Conservation (phyloP, 2,329 filamentous ascomycete genomes). For the Claviceps pusilla region DNA sequence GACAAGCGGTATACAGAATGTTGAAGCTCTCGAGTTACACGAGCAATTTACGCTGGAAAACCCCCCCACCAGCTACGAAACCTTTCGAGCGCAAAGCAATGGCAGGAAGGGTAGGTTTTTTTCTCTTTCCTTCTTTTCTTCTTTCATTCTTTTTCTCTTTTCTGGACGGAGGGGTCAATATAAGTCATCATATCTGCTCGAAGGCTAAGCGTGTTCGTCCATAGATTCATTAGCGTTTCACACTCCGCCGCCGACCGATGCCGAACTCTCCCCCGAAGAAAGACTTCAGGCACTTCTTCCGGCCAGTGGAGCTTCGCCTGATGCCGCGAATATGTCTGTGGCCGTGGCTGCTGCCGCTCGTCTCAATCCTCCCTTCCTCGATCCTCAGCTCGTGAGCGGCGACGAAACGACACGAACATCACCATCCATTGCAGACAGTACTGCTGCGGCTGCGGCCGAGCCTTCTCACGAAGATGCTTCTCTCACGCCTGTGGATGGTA, state of each 20-base stretch:
- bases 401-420: slow-evolving; percentile 17
- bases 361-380: slow-evolving; percentile 38
- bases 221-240: slow-evolving; percentile 9
- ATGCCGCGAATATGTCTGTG: slow-evolving; percentile 37
- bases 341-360: slow-evolving; percentile 42
- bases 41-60: slow-evolving; percentile 46
- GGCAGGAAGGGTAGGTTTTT: slow-evolving; percentile 12
- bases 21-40: slow-evolving; percentile 36
- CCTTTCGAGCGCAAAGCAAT: slow-evolving; percentile 10
- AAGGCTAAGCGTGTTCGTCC: not conserved
- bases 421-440: slow-evolving; percentile 10
- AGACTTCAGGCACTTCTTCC: slow-evolving; percentile 33
- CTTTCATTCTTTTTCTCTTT: not conserved
- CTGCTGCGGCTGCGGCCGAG: slow-evolving; percentile 10
- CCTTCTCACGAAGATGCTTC: slow-evolving; percentile 9
- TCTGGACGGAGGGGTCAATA: not conserved
- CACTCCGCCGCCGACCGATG: slow-evolving; percentile 12
- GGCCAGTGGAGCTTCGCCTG: slow-evolving; percentile 21
- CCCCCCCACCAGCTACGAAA: slow-evolving; percentile 35
- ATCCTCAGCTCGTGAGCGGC: slow-evolving; percentile 30
- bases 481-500: slow-evolving; percentile 8
- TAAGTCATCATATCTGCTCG: not conserved
- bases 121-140: not conserved
- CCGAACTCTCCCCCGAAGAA: slow-evolving; percentile 31
- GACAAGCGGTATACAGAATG: slow-evolving; percentile 11